These are phyloP conservation scores for Pythium aphanidermatum DNA, from an alignment of 352 stramenopile species.

Conservation along the genomic window DNA sequence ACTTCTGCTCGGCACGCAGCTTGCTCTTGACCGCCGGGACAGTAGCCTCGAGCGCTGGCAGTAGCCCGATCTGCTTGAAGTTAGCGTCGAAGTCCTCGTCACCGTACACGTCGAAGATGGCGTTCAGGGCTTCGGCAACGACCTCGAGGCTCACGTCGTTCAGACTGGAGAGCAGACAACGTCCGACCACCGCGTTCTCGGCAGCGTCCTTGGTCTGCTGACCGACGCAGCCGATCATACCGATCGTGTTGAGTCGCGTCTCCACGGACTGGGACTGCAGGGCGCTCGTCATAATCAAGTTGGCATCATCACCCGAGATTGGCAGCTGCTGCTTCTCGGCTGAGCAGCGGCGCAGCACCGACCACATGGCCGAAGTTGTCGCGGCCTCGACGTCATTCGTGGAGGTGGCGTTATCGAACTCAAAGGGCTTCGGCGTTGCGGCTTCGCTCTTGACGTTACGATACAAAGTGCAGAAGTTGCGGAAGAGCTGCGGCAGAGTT, in stretches of 20 bases:
- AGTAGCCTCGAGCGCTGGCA: conserved; percentile 58
- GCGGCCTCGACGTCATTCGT: conserved; percentile 64
- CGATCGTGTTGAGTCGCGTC: conserved; percentile 67
- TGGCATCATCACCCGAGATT: conserved; percentile 52
- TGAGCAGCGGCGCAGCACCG: conserved; percentile 54
- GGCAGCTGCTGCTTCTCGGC: conserved; percentile 44
- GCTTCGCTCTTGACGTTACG: conserved; percentile 47
- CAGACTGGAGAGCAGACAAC: conserved; percentile 48
- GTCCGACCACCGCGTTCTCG: conserved; percentile 73
- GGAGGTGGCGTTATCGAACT: conserved; percentile 29
- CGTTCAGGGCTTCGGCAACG: conserved; percentile 79
- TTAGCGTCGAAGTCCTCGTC: conserved; percentile 74
- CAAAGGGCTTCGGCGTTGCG: conserved; percentile 26
- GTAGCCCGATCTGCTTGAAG: conserved; percentile 60
- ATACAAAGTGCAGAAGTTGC: conserved; percentile 73
- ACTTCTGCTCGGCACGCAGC: conserved; percentile 68
- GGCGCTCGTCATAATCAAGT: conserved; percentile 59
- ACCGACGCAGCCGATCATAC: conserved; percentile 72
- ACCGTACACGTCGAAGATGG: conserved; percentile 82
- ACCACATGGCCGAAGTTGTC: conserved; percentile 66
- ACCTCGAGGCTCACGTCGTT: conserved; percentile 73
- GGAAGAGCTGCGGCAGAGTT: conserved; percentile 63
- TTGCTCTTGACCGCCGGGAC: conserved; percentile 59
- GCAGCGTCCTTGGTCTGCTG: conserved; percentile 49
- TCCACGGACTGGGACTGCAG: conserved; percentile 57